Base-by-base conservation (phyloP, 1,284 basidiomycete genomes). In the Malassezia obtusa region DNA sequence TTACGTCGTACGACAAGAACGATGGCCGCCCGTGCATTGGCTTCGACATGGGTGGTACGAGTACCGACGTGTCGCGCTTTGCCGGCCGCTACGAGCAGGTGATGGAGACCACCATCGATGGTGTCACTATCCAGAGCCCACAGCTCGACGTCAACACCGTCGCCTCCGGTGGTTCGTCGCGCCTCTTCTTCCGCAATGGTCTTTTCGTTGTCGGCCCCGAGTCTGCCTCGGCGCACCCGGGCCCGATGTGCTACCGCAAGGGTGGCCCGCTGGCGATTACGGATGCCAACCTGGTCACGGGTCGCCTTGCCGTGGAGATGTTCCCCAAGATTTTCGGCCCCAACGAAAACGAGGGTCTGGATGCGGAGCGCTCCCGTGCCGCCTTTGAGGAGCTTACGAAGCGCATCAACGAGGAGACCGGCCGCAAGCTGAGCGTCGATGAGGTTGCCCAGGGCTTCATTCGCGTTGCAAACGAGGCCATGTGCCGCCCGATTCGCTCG, bases 401-500 rank as follows among this genome's bases (percentile, higher is more conserved):
- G 40, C 78, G 83, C 53, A 87, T 92, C 71, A 86, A 86, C 62
- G 74, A 76, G 7, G 80, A 79, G 44, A 80, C 79, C 3, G 78
- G 82, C 32, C 79, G 79, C 55, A 74, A 80, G 44, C 77, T 86
- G 63, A 78, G 77, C 10, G 73, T 91, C 26, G 91, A 95, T 68
- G 87, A 95, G 73, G 83, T 95, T 30, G 84, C 89, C 9, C 89
- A 87, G 62, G 89, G 85, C 82, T 73, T 73, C 43, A 64, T 73
- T 17, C 61, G 65, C 4, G 59, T 73, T 10, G 70, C 70, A 6
- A 73, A 73, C 52, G 70, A 73, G 51, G 65, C 56, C 0, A 94
- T 94, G 89, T 86, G 84, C 63, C 78, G 90, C 39, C 91, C 90
- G 1, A 94, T 95, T 57, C 82, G 90, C 7, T 84, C 90, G 1